Conservation (phyloP, 495 filamentous ascomycete genomes). For the Thermochaetoides thermophila region DNA sequence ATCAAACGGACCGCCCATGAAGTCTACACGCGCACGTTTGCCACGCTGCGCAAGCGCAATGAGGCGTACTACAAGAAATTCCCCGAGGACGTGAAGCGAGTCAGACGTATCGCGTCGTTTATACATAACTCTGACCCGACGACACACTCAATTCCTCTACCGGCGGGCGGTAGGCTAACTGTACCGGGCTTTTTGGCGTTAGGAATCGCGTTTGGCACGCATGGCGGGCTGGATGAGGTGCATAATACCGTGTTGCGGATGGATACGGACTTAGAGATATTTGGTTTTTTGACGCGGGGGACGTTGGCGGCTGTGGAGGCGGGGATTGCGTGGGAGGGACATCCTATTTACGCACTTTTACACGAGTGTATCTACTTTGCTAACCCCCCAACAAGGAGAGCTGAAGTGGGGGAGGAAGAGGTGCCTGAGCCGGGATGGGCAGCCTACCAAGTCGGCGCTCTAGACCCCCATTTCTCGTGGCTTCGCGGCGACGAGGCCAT, state of each 20-base stretch:
- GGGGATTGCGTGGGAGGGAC: slow-evolving; percentile 50
- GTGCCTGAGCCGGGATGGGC: slow-evolving; percentile 40
- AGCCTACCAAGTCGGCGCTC: slow-evolving; percentile 28
- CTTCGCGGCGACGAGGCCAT: slow-evolving; percentile 16
- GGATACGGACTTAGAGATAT: slow-evolving; percentile 51
- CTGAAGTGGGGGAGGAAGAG: too few relatives aligned
- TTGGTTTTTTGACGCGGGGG: slow-evolving; percentile 55
- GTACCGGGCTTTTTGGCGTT: slow-evolving; percentile 56
- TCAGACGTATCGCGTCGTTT: slow-evolving; percentile 54
- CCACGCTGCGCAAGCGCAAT: slow-evolving; percentile 50
- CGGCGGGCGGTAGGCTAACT: slow-evolving; percentile 53
- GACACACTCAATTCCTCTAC: slow-evolving; percentile 31
- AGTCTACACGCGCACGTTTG: slow-evolving; percentile 58
- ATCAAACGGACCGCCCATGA: slow-evolving; percentile 54
- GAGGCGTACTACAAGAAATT: slow-evolving; percentile 70
- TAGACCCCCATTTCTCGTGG: slow-evolving; percentile 27
- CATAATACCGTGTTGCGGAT: slow-evolving; percentile 58
- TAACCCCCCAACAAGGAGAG: too few relatives aligned
- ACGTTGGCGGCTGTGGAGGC: slow-evolving; percentile 53
- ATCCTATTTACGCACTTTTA: slow-evolving; percentile 68
- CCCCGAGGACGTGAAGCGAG: slow-evolving; percentile 60
- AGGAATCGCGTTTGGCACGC: slow-evolving; percentile 60
- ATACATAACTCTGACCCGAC: too few relatives aligned
- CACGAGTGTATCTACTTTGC: slow-evolving; percentile 77
- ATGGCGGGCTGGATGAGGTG: slow-evolving; percentile 56